Conservation (phyloP, 2,329 filamentous ascomycete species). For the Botrytis fabae region DNA sequence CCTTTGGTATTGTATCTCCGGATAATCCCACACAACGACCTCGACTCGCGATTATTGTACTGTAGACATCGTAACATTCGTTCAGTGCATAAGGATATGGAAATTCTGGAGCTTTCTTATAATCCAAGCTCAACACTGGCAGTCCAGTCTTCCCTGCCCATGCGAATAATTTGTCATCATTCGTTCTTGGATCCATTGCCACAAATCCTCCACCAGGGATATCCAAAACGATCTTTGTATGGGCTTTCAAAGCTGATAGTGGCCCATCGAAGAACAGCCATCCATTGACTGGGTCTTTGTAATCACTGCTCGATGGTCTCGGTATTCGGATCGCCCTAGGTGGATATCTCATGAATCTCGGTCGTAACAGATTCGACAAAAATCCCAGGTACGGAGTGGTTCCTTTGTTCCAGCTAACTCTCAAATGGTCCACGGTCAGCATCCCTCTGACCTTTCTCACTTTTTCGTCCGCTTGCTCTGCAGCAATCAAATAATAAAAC, state of each 20-base stretch:
- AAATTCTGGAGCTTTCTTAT: constrained; percentile 81
- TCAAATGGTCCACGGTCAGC: constrained; percentile 85
- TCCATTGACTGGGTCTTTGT: constrained; percentile 76
- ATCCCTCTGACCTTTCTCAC: constrained; percentile 85
- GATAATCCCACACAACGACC: constrained; percentile 75
- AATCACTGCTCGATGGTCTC: constrained; percentile 74
- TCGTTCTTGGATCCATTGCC: constrained; percentile 91
- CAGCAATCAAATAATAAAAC: constrained; percentile 86
- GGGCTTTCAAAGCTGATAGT: constrained; percentile 70
- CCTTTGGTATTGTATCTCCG: constrained; percentile 62
- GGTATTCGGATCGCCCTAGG: constrained; percentile 84
- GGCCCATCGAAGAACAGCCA: constrained; percentile 97
- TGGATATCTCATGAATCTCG: constrained; percentile 75
- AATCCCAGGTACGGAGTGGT: constrained; percentile 82
- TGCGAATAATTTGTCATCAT: constrained; percentile 89
- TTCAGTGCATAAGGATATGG: constrained; percentile 85
- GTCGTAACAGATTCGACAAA: constrained; percentile 70
- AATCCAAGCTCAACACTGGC: constrained; percentile 90
- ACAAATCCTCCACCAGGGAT: constrained; percentile 94
- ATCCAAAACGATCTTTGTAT: constrained; percentile 80
- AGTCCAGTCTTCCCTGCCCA: constrained; percentile 89
- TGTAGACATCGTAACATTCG: constrained; percentile 85
- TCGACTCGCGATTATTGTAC: constrained; percentile 68
- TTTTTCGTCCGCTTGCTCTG: constrained; percentile 94
- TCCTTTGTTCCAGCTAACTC: constrained; percentile 94